phyloP scores from a whole-genome alignment of 2,329 filamentous ascomycete genomes.

The Paraphoma sp. region DNA sequence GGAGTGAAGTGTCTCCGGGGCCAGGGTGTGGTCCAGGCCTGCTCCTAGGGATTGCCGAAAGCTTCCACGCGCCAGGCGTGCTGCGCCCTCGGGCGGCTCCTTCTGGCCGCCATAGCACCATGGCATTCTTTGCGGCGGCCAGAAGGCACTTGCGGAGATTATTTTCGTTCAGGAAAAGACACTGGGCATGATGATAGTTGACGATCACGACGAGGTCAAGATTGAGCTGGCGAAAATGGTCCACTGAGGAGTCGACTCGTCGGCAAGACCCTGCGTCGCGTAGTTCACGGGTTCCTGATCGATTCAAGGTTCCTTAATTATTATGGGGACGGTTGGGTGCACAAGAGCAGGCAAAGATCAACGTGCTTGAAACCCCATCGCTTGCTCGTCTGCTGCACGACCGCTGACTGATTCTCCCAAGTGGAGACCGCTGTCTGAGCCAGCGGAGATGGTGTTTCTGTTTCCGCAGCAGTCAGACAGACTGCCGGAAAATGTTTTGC shows the following conservation, averaged over 20 bases:
- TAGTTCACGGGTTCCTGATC: constrained; percentile 2
- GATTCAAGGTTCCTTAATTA: constrained; percentile 1
- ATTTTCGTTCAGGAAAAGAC: neutral
- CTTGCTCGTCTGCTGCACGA: constrained; percentile 4
- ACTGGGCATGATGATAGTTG: neutral
- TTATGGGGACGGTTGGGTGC: neutral
- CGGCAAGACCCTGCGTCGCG: constrained; percentile 1
- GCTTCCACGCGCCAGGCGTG: neutral
- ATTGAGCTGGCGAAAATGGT: neutral
- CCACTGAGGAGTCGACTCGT: neutral
- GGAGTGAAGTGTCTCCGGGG: constrained; percentile 5
- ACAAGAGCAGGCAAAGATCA: constrained; percentile 1
- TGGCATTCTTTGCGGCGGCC: neutral
- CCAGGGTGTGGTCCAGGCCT: constrained; percentile 8
- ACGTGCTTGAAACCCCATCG: constrained; percentile 7
- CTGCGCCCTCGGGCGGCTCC: constrained; percentile 5
- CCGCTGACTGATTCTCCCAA: neutral
- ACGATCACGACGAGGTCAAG: neutral
- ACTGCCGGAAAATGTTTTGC: neutral
- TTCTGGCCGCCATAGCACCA: neutral
- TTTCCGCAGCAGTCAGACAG: neutral
- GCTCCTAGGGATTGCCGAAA: neutral
- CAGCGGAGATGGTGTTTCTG: neutral
- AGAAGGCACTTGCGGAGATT: neutral
- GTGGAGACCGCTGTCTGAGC: neutral